Conservation (phyloP, 148 eudicot species). For the Limonium bicolor region DNA sequence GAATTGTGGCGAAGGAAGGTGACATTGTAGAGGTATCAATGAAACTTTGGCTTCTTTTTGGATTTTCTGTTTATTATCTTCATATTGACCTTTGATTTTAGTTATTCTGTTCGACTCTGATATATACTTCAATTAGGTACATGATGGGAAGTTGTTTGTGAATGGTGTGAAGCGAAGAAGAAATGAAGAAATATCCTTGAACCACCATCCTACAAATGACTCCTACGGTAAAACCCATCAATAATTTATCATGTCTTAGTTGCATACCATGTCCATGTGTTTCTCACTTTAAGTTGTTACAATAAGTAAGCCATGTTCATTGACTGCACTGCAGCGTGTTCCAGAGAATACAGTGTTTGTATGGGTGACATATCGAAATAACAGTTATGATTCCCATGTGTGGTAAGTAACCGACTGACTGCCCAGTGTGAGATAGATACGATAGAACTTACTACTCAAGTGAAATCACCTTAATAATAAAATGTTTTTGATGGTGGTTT, state of each 20-base stretch:
- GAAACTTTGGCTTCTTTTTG: neutral
- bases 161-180: slow-evolving; percentile 61
- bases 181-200: slow-evolving; percentile 55
- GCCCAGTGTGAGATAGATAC: too few species aligned
- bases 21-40: slow-evolving; percentile 91
- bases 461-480: too few species aligned
- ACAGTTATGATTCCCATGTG: slow-evolving; percentile 95
- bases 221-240: slow-evolving; percentile 27
- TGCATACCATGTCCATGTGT: neutral
- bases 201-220: slow-evolving; percentile 82
- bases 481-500: too few species aligned
- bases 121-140: too few species aligned
- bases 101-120: too few species aligned
- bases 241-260: slow-evolving; percentile 9
- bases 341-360: slow-evolving; percentile 85
- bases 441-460: too few species aligned
- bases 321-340: too few species aligned
- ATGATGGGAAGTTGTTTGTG: slow-evolving; percentile 66
- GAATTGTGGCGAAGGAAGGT: slow-evolving; percentile 85
- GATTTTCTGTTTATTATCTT: neutral
- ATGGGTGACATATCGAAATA: slow-evolving; percentile 98
- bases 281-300: neutral
- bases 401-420: too few species aligned
- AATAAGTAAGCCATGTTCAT: neutral
- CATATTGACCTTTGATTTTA: neutral